phyloP scores from a whole-genome alignment of 352 stramenopile species.

The Phytophthora capsici region DNA sequence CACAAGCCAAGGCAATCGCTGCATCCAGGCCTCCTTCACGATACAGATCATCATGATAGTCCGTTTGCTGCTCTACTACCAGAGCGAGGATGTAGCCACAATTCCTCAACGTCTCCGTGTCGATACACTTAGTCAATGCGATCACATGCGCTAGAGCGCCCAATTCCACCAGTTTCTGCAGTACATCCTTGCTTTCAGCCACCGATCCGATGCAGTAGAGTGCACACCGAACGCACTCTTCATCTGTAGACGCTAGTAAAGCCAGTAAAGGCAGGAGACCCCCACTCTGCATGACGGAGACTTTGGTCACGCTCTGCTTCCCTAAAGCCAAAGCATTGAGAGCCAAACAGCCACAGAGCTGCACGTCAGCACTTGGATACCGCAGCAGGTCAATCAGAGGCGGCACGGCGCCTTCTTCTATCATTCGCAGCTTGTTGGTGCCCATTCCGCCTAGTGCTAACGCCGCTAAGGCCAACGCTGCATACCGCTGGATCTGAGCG shows the following conservation, averaged over 20 bases:
- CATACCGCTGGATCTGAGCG: constrained; percentile 95
- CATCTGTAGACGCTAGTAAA: constrained; percentile 86
- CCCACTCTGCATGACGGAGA: constrained; percentile 90
- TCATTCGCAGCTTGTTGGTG: constrained; percentile 93
- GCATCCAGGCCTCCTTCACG: constrained; percentile 88
- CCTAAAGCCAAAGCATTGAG: constrained; percentile 93
- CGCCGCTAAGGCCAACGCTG: constrained; percentile 91
- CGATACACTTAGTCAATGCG: constrained; percentile 72
- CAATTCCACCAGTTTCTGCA: constrained; percentile 91
- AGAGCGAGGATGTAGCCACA: constrained; percentile 94
- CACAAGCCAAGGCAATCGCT: constrained; percentile 89
- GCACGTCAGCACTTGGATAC: constrained; percentile 94
- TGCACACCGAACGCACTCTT: constrained; percentile 90
- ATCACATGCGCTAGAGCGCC: constrained; percentile 87
- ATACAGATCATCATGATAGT: constrained; percentile 93
- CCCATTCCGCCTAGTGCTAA: constrained; percentile 92
- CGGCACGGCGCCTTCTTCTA: constrained; percentile 92
- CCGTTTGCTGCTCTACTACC: constrained; percentile 89
- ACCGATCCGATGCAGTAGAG: constrained; percentile 95
- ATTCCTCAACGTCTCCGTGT: constrained; percentile 93
- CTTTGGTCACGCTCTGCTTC: constrained; percentile 87
- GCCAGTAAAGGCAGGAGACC: constrained; percentile 89
- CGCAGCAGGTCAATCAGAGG: constrained; percentile 93
- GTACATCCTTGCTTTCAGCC: constrained; percentile 91
- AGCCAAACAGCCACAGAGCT: constrained; percentile 92